phyloP scores from a whole-genome alignment of 2,329 filamentous ascomycete species.

The Pseudocercospora musae region DNA sequence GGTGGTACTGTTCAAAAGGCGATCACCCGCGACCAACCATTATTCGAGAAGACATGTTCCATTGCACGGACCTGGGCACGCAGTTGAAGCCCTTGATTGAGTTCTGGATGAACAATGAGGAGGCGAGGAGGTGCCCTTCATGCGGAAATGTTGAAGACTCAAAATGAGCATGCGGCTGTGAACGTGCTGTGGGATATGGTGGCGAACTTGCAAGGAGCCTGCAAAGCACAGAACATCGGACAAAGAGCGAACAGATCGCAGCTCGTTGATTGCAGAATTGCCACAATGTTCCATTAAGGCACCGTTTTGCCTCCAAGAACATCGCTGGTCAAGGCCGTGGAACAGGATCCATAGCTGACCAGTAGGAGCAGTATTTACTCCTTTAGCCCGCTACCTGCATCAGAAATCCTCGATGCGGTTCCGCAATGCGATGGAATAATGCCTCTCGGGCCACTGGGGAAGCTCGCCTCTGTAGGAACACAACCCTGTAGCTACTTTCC shows the following conservation, averaged over 20 bases:
- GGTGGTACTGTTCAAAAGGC: constrained; percentile 84
- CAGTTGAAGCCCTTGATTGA: constrained; percentile 92
- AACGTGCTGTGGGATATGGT: no score
- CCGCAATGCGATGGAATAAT: neutral
- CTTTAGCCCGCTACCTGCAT: neutral
- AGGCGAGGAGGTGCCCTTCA: constrained; percentile 67
- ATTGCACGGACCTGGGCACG: constrained; percentile 84
- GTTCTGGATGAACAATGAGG: constrained; percentile 66
- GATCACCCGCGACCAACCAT: constrained; percentile 48
- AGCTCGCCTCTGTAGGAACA: neutral
- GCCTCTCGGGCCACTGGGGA: neutral
- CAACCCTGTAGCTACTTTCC: constrained; percentile 1
- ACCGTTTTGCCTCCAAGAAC: no score
- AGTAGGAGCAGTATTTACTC: neutral
- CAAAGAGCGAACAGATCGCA: no score
- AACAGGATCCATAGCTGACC: neutral
- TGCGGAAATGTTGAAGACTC: constrained; percentile 56
- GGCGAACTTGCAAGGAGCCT: no score
- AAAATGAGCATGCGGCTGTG: neutral
- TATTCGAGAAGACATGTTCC: constrained; percentile 82
- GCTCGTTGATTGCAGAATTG: no score
- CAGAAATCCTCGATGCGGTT: neutral
- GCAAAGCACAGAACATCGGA: no score
- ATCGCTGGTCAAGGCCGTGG: neutral
- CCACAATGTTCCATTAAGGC: no score